Evolutionary conservation across 2,329 filamentous ascomycete species (phyloP), one percentile per base, ranked within the genome.

Genomic region (Bipolaris oryzae): DNA sequence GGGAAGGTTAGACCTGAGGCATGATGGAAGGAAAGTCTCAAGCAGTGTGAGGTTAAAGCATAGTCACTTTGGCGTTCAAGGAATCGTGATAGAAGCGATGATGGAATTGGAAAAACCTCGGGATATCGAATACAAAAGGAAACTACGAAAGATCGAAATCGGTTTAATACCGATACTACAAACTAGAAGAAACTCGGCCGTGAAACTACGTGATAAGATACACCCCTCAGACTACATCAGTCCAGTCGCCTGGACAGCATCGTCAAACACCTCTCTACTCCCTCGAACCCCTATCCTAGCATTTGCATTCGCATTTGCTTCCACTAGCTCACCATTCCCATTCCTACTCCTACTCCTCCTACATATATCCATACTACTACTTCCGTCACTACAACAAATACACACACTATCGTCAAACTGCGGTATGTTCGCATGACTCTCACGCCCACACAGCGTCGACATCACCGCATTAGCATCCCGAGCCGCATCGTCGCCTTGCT

Each of bases 1-100:
- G 74, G 74, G 33, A 67, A 52, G 54, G 60, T 73, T 3, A 60
- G 65, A 52, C 69, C 69, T 0, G 71, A 74, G 62, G 52, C 41
- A 7, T 74, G 58, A 66, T 46, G 13, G 13, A 11, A 3, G 13
- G 16, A 43, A 18, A 13, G 37, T 7, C 6, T 28, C 7, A 28
- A 28, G 1, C 7, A 10, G 25, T 28, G 25, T 6, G 25, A 28
- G 9, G 5, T 10, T 31, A 31, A 13, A 13, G 28, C 28, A 31
- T 13, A 31, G 10, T 31, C 28, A 31, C 28, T 31, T 11, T 31
- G 28, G 28, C 28, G 28, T 31, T 31, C 10, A 31, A 31, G 28
- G 10, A 31, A 31, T 31, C 28, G 10, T 31, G 10, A 2, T 11
- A 31, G 13, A 31, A 31, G 28, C 28, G 3, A 31, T 31, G 28